Evolutionary conservation across 257 asterid genomes (phyloP), one percentile per base, ranked within the genome.

Genomic region (Gentiana straminea): DNA sequence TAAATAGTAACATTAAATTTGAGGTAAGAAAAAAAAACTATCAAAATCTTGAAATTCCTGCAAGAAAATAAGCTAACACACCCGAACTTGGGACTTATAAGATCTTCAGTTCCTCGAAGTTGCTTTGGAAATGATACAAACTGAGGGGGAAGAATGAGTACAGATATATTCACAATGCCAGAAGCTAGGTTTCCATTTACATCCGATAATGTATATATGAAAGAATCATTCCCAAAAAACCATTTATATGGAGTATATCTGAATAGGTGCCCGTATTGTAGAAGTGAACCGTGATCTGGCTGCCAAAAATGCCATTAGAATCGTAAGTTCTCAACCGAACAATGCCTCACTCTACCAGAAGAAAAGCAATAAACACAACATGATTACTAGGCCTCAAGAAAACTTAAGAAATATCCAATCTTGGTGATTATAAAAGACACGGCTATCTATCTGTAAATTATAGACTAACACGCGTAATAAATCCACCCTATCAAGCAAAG

Each of bases 191-290:
- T 87, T n/a, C 85, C 84, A 43, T 91, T 87, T 52, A 67, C 57
- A 58, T 91, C 96, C 1, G 76, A 54, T 46, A 91, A 74, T 36
- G 78, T 70, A 62, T 87, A 91, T 4, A 68, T 49, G 76, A 91
- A 91, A 32, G 77, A 75, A 73, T 91, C 96, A 41, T 74, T 81
- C 67, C 98, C 96, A 13, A 73, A 68, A 74, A 69, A 83, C 43
- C 89, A 87, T 69, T 74, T 77, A 68, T 77, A 78, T 0, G 98
- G 96, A 7, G 96, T 91, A 63, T 87, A 91, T 67, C 92, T 68
- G 57, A 91, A 82, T 51, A 87, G 68, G 52, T 49, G 57, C 12
- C 81, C 92, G 46, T 75, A 65, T 60, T 74, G 80, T 53, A 87
- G 72, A 64, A 83, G 75, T 54, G 96, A 87, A 49, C 98, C 98